Base-by-base conservation (phyloP, 805 yeast genomes). In the Ogataea glucozyma region DNA sequence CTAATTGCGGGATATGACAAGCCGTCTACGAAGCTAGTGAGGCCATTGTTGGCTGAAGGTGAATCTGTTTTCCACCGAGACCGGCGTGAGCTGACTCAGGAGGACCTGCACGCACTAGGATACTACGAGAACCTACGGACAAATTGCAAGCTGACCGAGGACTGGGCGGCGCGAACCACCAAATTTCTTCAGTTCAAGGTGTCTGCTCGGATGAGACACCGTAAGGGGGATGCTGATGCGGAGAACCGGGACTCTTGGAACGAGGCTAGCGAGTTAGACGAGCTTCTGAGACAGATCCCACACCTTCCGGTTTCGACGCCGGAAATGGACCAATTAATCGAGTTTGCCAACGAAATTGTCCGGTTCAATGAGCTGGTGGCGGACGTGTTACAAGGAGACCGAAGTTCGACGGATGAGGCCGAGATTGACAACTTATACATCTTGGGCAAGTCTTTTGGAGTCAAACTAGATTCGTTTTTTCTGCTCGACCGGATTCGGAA, bases 251-350 rank as follows among this genome's bases (percentile, higher is more conserved):
- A 33, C 4, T 30, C 36, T 13, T 44, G 49, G 41, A 48, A 46
- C 37, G 50, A 45, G 4, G 54, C 70, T 4, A 62, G 59, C 10
- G 62, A 62, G 24, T 56, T 79, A 31, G 60, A 69, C 19, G 38
- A 47, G 16, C 51, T 83, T 17, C 52, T 81, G 11, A 63, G 65
- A 13, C 67, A 69, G 32, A 76, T 82, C 4, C 78, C 82, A 2
- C 53, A 57, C 0, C 53, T 83, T 44, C 72, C 76, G 16, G 75
- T 84, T 41, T 59, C 71, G 3, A 66, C 78, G 13, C 73, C 79
- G 0, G 93, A 85, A 54, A 69, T 81, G 51, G 82, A 76, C 14
- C 83, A 78, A 52, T 60, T 85, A 10, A 45, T 72, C 4, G 83
- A 77, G 47, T 70, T 80, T 34, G 71, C 74, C 4, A 61, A 54